Base-by-base conservation (phyloP, 179 eudicot genomes). In the Camellia oleifera region DNA sequence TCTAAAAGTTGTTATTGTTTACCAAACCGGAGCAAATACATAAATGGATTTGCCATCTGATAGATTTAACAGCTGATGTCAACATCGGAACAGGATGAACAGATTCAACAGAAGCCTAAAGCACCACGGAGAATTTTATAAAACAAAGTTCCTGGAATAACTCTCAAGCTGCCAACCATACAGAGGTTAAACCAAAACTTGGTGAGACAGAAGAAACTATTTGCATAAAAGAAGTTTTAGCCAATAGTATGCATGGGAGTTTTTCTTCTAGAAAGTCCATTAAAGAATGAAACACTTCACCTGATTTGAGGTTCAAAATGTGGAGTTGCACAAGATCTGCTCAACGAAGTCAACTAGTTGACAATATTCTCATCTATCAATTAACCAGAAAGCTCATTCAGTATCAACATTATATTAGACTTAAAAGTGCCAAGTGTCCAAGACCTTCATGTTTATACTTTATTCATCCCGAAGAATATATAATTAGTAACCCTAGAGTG, bases 301-400 rank as follows among this genome's bases (percentile, higher is more conserved):
- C 95, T 92, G 92, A 77, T 61, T 77, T 69, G 65, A 80, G 63
- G 88, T 81, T 82, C 90, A 88, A 85, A 83, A 81, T 66, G 85
- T 71, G 82, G 86, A 84, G 86, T 89, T 81, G 91, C 91, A 81
- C 87, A 80, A 86, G 88, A 84, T 90, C 91, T 90, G 91, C 86
- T 79, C 91, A 93, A 89, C 89, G 87, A 89, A 76, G 79, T 85
- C 90, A 90, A 81, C 90, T 88, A 89, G 87, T 86, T 83, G 88
- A 84, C 80, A 90, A 88, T 82, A 89, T 83, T 89, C 82, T 88
- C 86, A 93, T 93, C 97, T 91, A 95, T 73, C 90, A 90, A 88
- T 89, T 85, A 85, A 94, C 84, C 90, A 92, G 84, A 90, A 89
- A 92, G 84, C 65, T 74, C 72, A 84, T 88, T 93, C 91, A 91